Percentiles rank a stretch among this genome's conserved stretches.
Evolutionary conservation across 495 filamentous ascomycete species (phyloP).

Genomic region (Penicillium longicatenatum): DNA sequence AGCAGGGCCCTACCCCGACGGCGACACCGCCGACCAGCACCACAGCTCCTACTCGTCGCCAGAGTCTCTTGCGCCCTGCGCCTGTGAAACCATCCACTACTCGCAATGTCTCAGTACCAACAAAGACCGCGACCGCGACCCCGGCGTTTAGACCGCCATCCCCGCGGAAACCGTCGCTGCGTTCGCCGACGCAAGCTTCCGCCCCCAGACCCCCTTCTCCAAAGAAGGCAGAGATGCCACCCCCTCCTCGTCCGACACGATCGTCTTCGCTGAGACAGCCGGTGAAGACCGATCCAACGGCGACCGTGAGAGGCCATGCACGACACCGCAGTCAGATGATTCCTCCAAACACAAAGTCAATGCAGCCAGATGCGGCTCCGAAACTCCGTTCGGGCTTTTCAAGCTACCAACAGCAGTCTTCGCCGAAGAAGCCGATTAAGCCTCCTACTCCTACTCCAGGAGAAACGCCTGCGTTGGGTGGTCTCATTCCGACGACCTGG

Average conservation of each 20-base stretch:
- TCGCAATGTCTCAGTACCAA: conserved; percentile 18
- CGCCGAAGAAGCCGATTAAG: conserved; percentile 64
- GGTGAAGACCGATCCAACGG: conserved; percentile 15
- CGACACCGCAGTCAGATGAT: conserved; percentile 44
- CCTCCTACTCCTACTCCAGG: conserved; percentile 48
- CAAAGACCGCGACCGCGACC: conserved; percentile 21
- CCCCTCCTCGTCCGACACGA: conserved; percentile 36
- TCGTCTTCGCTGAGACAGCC: conserved; percentile 49
- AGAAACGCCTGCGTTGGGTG: conserved; percentile 12
- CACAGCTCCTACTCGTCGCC: conserved; percentile 28
- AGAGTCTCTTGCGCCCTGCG: conserved; percentile 37
- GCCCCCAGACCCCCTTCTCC: conserved; percentile 33
- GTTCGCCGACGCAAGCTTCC: conserved; percentile 16
- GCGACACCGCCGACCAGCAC: not conserved
- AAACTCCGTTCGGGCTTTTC: conserved; percentile 56
- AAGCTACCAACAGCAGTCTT: conserved; percentile 70
- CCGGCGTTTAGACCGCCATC: conserved; percentile 31
- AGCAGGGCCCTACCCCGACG: conserved; percentile 10
- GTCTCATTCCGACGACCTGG: conserved; percentile 42
- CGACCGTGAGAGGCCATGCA: conserved; percentile 28
- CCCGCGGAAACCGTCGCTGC: conserved; percentile 29
- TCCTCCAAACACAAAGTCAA: conserved; percentile 18
- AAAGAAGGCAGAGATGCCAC: conserved; percentile 43
- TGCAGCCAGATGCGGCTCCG: conserved; percentile 16
- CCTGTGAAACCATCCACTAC: conserved; percentile 25